These are phyloP conservation scores for Albugo laibachii DNA, from an alignment of 352 stramenopile species.

Conservation along the genomic window DNA sequence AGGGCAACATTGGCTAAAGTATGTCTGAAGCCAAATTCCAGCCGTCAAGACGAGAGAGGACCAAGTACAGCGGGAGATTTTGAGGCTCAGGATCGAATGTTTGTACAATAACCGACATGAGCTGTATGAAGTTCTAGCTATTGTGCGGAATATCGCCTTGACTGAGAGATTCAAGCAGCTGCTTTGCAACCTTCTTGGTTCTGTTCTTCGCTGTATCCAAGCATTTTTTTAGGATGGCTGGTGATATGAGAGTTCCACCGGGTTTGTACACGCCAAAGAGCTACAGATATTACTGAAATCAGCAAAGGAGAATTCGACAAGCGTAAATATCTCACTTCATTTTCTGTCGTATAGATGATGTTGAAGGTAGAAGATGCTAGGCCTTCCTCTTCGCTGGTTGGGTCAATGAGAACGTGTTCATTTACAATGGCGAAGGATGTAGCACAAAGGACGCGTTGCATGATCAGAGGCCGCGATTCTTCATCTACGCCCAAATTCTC, in stretches of 20 bases:
- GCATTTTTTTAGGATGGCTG: conserved; percentile 30
- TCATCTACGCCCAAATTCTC: conserved; percentile 14
- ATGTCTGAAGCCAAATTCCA: too few relatives aligned
- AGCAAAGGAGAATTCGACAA: background rate
- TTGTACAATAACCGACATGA: too few relatives aligned
- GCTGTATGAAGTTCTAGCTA: too few relatives aligned
- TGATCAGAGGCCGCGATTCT: conserved; percentile 19
- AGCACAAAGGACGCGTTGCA: conserved; percentile 37
- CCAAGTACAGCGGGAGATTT: too few relatives aligned
- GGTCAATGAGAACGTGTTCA: conserved; percentile 35
- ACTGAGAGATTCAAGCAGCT: background rate
- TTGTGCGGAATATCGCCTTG: too few relatives aligned
- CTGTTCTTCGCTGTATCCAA: conserved; percentile 32
- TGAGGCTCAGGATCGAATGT: too few relatives aligned
- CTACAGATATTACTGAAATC: conserved; percentile 2
- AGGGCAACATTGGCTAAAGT: too few relatives aligned
- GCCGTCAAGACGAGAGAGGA: too few relatives aligned
- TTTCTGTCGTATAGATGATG: conserved; percentile 40
- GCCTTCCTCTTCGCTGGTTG: conserved; percentile 50
- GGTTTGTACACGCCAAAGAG: conserved; percentile 57
- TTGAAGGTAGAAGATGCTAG: conserved; percentile 31
- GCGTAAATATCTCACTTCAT: conserved; percentile 2
- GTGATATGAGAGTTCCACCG: conserved; percentile 23
- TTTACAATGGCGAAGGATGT: conserved; percentile 51
- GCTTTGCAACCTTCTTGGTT: background rate